Conservation (phyloP, 805 yeast species). For the Saturnispora galanensis region DNA sequence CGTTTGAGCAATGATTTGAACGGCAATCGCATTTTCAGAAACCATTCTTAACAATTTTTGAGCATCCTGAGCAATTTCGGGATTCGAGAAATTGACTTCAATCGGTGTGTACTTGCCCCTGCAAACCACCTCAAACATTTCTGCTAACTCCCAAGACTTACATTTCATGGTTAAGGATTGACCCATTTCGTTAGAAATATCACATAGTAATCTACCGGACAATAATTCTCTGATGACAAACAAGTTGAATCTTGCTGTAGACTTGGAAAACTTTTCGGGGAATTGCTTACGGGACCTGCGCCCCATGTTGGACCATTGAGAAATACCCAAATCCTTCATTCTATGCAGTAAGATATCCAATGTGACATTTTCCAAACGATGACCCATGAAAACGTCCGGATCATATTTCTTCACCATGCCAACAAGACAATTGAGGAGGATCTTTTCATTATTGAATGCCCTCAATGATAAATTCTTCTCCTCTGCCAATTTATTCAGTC, state of each 20-base stretch:
- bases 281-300: conserved; percentile 67
- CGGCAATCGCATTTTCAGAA: conserved; percentile 56
- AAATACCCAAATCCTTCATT: conserved; percentile 62
- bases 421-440: conserved; percentile 63
- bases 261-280: conserved; percentile 64
- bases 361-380: conserved; percentile 68
- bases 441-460: conserved; percentile 62
- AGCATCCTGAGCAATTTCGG: conserved; percentile 58
- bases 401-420: conserved; percentile 65
- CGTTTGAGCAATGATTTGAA: conserved; percentile 63
- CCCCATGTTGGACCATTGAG: conserved; percentile 75
- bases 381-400: conserved; percentile 89
- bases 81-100: conserved; percentile 66
- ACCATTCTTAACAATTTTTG: conserved; percentile 58
- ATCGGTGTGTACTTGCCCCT: conserved; percentile 48
- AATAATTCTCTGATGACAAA: conserved; percentile 54
- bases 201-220: conserved; percentile 84
- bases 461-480: conserved; percentile 44
- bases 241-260: conserved; percentile 37
- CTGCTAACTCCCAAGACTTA: conserved; percentile 88
- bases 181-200: conserved; percentile 90
- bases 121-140: conserved; percentile 80
- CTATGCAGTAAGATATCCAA: conserved; percentile 75
- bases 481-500: conserved; percentile 52
- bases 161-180: conserved; percentile 85